Conservation (phyloP, 108 stramenopile species). For the Cyclostephanos invisitatus region DNA sequence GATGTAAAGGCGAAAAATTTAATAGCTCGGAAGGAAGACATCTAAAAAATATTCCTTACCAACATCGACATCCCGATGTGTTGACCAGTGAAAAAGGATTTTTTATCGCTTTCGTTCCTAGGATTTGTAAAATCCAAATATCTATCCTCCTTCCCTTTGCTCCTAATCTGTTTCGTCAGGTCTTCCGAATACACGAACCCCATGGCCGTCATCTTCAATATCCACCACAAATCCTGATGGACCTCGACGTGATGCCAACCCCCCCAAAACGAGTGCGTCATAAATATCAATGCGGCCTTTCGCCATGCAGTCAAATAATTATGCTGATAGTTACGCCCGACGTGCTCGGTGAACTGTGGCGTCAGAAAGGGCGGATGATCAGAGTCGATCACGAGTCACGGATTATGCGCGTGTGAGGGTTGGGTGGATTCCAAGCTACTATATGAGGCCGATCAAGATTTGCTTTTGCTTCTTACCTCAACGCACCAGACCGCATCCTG, state of each 20-base stretch:
- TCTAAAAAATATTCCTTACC: conserved; percentile 2
- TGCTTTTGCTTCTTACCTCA: conserved; percentile 48
- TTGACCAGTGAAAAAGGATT: conserved; percentile 28
- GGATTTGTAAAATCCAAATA: background rate
- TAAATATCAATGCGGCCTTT: conserved; percentile 78
- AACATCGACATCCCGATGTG: conserved; percentile 39
- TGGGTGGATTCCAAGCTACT: no score
- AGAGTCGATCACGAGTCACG: no score
- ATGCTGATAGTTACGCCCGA: conserved; percentile 61
- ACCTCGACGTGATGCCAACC: conserved; percentile 75
- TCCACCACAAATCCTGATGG: conserved; percentile 68
- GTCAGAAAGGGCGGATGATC: no score
- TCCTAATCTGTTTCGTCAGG: conserved; percentile 46
- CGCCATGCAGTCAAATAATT: conserved; percentile 81
- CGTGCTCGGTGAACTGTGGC: conserved; percentile 60
- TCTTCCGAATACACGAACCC: conserved; percentile 57
- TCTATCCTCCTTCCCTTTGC: conserved; percentile 30
- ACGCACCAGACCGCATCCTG: conserved; percentile 77
- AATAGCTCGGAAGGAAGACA: background rate
- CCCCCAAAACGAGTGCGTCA: conserved; percentile 55
- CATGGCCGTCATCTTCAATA: conserved; percentile 52
- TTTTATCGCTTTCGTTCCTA: background rate
- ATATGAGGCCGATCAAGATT: no score
- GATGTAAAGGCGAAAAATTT: no score
- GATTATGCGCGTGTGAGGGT: no score